Evolutionary conservation across 257 asterid genomes (phyloP), one percentile per base, ranked within the genome.

Genomic region (Nicotiana noctiflora): DNA sequence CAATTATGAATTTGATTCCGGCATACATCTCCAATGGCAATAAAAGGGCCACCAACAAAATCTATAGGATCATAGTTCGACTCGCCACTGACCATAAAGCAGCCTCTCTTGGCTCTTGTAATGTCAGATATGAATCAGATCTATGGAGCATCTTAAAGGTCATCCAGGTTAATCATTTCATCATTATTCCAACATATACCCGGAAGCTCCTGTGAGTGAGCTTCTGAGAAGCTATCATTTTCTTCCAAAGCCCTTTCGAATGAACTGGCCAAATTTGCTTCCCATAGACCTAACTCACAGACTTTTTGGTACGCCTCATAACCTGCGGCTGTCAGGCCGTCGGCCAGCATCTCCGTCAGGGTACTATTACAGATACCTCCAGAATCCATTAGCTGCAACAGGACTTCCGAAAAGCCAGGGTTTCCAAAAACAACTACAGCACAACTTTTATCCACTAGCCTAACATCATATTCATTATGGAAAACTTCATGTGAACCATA

Each of bases 391-490:
- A 84, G 76, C 81, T 84, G 85, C 80, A 92, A 86, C 82, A 95
- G 88, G 32, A 82, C 84, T 77, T 86, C 87, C 27, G 97, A 61
- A 70, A 82, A 82, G 55, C 88, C 92, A 7, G 89, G 84, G 79
- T 75, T 85, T 92, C 90, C 77, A 82, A 93, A 95, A 83, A 90
- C 92, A 83, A 93, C 85, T 44, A 89, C 80, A 11, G 97, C 99
- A 85, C 98, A 91, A 76, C 88, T 90, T 86, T 83, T 84, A 85
- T 93, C 97, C 85, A 91, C 91, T 88, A 92, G 84, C 82, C 85
- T 84, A 81, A 93, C 90, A 80, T 93, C 94, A 81, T 88, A 92
- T 63, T 92, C 93, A 76, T 87, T 80, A 11, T 85, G 78, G 84
- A 90, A 87, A 44, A 88, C 85, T 68, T 88, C 91, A 49, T 90